Percentiles rank a stretch among this genome's conserved stretches.
These are phyloP conservation scores for Thuja plicata DNA, from an alignment of 83 land plant genomes.

Conservation along the genomic window DNA sequence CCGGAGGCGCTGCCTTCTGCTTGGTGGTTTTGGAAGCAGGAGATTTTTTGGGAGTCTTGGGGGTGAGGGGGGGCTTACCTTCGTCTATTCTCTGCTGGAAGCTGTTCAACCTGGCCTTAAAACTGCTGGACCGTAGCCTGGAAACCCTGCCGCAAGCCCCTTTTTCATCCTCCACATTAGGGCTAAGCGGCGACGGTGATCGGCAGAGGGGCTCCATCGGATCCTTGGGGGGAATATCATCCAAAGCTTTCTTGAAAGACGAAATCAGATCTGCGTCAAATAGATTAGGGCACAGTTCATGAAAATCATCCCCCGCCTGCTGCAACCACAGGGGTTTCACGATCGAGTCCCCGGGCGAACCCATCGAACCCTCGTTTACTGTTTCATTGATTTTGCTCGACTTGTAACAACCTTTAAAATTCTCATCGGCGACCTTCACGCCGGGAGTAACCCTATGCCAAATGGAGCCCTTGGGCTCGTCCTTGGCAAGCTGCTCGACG, in stretches of 20 bases:
- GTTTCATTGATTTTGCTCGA: not conserved
- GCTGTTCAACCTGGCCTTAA: slow-evolving; percentile 17
- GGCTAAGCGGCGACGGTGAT: not conserved
- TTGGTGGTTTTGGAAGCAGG: not conserved
- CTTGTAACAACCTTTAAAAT: not conserved
- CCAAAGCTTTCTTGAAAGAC: slow-evolving; percentile 44
- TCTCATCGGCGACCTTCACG: slow-evolving; percentile 1
- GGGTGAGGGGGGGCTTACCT: not conserved
- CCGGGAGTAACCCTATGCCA: slow-evolving; percentile 18
- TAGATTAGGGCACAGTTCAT: slow-evolving; percentile 11
- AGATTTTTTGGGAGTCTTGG: not conserved
- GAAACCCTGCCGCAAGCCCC: not conserved
- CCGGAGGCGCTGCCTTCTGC: slow-evolving; percentile 25
- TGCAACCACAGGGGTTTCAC: slow-evolving; percentile 9
- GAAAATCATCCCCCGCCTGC: slow-evolving; percentile 12
- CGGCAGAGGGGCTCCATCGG: not conserved
- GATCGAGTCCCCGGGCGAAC: slow-evolving; percentile 1
- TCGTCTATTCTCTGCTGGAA: slow-evolving; percentile 34
- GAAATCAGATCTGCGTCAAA: slow-evolving; percentile 62
- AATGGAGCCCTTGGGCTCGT: slow-evolving; percentile 14
- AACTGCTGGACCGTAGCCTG: slow-evolving; percentile 10
- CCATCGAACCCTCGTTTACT: slow-evolving; percentile 10
- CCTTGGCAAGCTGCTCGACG: slow-evolving; percentile 12
- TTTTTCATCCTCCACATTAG: not conserved
- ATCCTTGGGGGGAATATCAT: slow-evolving; percentile 35